Evolutionary conservation across 441 rosid species (phyloP).

Genomic region (Flueggea neowawraea): DNA sequence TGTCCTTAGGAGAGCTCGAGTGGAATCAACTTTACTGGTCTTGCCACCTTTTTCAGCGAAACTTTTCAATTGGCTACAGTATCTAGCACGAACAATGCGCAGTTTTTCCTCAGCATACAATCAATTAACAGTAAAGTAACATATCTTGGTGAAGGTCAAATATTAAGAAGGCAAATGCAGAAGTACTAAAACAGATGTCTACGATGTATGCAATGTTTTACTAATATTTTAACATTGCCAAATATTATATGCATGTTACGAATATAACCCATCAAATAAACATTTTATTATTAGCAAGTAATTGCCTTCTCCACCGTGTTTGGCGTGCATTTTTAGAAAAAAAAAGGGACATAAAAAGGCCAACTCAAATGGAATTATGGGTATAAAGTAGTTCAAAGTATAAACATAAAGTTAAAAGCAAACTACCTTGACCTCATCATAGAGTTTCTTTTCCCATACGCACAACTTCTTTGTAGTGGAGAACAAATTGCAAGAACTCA

Average conservation of each 20-base stretch:
- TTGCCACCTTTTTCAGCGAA: conserved; percentile 66
- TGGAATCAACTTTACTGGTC: conserved; percentile 43
- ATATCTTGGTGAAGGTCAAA: too few species aligned
- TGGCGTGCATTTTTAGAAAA: too few species aligned
- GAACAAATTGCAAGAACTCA: conserved; percentile 60
- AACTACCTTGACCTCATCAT: conserved; percentile 86
- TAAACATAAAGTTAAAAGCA: conserved; percentile 1
- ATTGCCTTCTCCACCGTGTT: too few species aligned
- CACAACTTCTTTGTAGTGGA: conserved; percentile 71
- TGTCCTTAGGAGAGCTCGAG: conserved; percentile 36
- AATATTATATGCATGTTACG: too few species aligned
- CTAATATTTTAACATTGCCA: too few species aligned
- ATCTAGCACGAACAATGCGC: conserved; percentile 61
- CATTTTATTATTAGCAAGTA: too few species aligned
- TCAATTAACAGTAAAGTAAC: background rate
- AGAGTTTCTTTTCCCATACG: conserved; percentile 96
- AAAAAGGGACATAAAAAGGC: too few species aligned
- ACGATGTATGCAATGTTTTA: too few species aligned
- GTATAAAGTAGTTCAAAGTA: too few species aligned
- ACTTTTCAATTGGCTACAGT: conserved; percentile 57
- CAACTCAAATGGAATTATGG: too few species aligned
- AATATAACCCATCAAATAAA: too few species aligned
- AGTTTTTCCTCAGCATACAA: conserved; percentile 80
- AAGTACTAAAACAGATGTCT: too few species aligned
- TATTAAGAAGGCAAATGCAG: background rate